These are phyloP conservation scores for Quambalaria eucalypti DNA, from an alignment of 1,284 basidiomycete species.

Conservation along the genomic window DNA sequence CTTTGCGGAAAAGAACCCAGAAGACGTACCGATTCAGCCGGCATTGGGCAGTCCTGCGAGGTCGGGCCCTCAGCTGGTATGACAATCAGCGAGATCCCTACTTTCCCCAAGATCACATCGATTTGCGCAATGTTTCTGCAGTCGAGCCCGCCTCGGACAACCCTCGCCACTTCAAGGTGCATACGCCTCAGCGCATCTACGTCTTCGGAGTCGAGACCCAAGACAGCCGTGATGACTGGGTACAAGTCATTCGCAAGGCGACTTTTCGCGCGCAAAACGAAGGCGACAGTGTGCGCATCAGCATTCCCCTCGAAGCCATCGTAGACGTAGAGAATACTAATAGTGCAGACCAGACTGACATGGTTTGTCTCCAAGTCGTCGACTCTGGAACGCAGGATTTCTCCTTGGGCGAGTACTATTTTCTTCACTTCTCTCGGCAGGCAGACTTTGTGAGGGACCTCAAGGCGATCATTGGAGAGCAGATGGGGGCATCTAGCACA, in stretches of 20 bases:
- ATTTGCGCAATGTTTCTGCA: slow-evolving; percentile 79
- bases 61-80: slow-evolving; percentile 34
- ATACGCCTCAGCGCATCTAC: slow-evolving; percentile 40
- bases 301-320: slow-evolving; percentile 81
- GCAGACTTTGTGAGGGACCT: slow-evolving; percentile 8
- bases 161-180: slow-evolving; percentile 42
- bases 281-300: slow-evolving; percentile 81
- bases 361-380: slow-evolving; percentile 30
- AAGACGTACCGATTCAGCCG: slow-evolving; percentile 30
- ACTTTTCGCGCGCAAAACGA: slow-evolving; percentile 92
- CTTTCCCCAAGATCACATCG: slow-evolving; percentile 88
- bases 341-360: slow-evolving; percentile 7
- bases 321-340: slow-evolving; percentile 73
- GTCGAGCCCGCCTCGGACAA: slow-evolving; percentile 68
- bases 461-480: neutral
- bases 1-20: slow-evolving; percentile 22
- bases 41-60: slow-evolving; percentile 32
- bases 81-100: slow-evolving; percentile 67
- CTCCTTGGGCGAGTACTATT: slow-evolving; percentile 35
- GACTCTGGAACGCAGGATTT: slow-evolving; percentile 24
- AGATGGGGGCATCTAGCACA: neutral
- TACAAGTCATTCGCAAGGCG: slow-evolving; percentile 74
- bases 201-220: slow-evolving; percentile 43
- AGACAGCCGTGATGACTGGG: slow-evolving; percentile 57
- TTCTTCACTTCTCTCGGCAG: slow-evolving; percentile 23